Evolutionary conservation across 306 rosid genomes (phyloP).

Genomic region (Acacia crassicarpa): DNA sequence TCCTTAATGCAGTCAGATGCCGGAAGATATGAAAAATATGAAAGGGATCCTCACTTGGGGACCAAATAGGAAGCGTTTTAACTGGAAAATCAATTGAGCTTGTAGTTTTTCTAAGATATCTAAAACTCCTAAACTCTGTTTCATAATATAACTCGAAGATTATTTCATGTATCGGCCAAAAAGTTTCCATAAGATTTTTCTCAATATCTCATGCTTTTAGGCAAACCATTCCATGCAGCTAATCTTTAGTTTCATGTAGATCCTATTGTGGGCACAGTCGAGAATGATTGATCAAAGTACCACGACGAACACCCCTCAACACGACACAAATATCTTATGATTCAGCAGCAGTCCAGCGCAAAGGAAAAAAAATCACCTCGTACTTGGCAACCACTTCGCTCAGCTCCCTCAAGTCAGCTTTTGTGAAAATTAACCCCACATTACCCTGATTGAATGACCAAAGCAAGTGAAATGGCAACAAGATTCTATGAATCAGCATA

Average conservation of each 20-base stretch:
- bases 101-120: not conserved
- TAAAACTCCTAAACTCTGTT: not conserved
- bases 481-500: not conserved
- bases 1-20: not conserved
- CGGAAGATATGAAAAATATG: not conserved
- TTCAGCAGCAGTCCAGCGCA: not conserved
- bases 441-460: constrained; percentile 51
- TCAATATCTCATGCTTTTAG: not conserved
- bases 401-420: constrained; percentile 50
- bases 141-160: not conserved
- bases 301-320: not conserved
- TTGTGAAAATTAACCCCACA: constrained; percentile 78
- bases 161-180: not conserved
- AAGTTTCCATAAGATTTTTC: not conserved
- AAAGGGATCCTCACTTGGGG: not conserved
- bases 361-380: constrained; percentile 46
- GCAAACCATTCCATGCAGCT: not conserved
- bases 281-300: constrained; percentile 5
- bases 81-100: not conserved
- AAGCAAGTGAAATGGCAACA: not conserved
- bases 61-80: not conserved
- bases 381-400: constrained; percentile 67
- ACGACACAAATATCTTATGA: not conserved
- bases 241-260: not conserved
- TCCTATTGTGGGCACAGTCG: not conserved